A percentile compares a stretch with the other conserved stretches of the same genome.
These are phyloP conservation scores for Knoxdaviesia proteae DNA, from an alignment of 2,329 filamentous ascomycete species.

Conservation along the genomic window DNA sequence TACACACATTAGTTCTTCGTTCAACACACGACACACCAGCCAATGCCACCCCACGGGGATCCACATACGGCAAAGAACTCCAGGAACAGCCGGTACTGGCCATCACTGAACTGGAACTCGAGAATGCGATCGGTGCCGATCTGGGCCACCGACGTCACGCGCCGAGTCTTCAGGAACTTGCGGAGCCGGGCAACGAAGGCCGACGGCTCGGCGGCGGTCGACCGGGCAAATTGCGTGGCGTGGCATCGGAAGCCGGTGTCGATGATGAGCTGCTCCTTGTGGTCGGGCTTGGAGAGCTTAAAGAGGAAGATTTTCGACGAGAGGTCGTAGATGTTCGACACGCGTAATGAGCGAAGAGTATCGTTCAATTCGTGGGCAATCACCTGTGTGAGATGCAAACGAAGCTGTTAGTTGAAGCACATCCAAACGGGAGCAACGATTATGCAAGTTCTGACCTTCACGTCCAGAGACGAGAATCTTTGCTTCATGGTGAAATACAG, in stretches of 20 bases:
- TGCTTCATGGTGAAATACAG: slow-evolving; percentile 42
- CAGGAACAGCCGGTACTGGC: slow-evolving; percentile 66
- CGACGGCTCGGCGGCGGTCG: slow-evolving; percentile 67
- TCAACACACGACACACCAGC: neutral
- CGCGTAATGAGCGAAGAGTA: slow-evolving; percentile 54
- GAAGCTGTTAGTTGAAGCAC: slow-evolving; percentile 3
- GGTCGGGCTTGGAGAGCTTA: slow-evolving; percentile 80
- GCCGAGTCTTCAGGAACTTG: slow-evolving; percentile 70
- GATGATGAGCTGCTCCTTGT: slow-evolving; percentile 74
- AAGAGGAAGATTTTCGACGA: slow-evolving; percentile 88
- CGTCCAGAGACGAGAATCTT: slow-evolving; percentile 58
- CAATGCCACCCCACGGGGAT: neutral
- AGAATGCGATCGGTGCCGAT: slow-evolving; percentile 87
- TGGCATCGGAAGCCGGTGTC: slow-evolving; percentile 95
- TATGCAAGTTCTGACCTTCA: slow-evolving; percentile 29
- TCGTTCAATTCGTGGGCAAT: slow-evolving; percentile 81
- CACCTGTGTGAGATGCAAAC: slow-evolving; percentile 32
- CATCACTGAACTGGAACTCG: slow-evolving; percentile 83
- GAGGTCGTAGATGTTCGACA: slow-evolving; percentile 90
- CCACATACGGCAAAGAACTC: slow-evolving; percentile 65
- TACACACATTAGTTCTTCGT: neutral
- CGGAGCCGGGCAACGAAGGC: slow-evolving; percentile 68
- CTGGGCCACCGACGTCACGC: slow-evolving; percentile 63
- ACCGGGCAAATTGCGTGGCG: slow-evolving; percentile 73
- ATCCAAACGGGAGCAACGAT: neutral